A percentile compares a stretch with the other conserved stretches of the same genome.
Conservation (phyloP, 2,329 filamentous ascomycete species). For the Dactylonectria macrodidyma region DNA sequence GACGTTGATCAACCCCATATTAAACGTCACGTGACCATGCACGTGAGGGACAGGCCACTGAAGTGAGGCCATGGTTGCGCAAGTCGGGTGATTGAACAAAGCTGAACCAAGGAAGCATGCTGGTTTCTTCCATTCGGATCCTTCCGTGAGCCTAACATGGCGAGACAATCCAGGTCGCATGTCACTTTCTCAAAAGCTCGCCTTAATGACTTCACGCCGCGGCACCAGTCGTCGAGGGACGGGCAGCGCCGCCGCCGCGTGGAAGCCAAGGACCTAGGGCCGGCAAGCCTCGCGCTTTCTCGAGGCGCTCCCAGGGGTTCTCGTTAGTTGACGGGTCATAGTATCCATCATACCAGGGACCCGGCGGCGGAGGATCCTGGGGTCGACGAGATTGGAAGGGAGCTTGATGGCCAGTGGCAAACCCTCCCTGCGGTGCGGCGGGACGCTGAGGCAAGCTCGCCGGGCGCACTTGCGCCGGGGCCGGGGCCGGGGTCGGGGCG, state of each 20-base stretch:
- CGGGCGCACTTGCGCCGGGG: conserved; percentile 50
- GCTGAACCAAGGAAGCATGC: not conserved
- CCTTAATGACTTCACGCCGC: conserved; percentile 31
- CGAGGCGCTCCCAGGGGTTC: conserved; percentile 79
- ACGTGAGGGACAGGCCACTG: conserved; percentile 23
- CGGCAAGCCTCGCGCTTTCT: conserved; percentile 61
- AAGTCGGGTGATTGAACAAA: conserved; percentile 13
- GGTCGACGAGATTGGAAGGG: conserved; percentile 22
- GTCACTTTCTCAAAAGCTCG: not conserved
- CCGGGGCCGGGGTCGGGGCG: conserved; percentile 33
- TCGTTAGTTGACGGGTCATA: conserved; percentile 79
- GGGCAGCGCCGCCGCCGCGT: conserved; percentile 21
- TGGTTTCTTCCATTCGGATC: not conserved
- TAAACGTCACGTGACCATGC: conserved; percentile 34
- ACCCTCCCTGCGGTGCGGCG: conserved; percentile 29
- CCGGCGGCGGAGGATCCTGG: conserved; percentile 31
- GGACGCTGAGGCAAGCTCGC: conserved; percentile 53
- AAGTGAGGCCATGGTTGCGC: conserved; percentile 1
- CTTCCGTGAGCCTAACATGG: not conserved
- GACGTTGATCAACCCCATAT: conserved; percentile 41
- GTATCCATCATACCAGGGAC: conserved; percentile 75
- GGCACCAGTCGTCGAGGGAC: conserved; percentile 18
- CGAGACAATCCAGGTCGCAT: not conserved
- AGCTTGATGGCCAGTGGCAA: conserved; percentile 23
- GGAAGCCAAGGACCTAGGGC: conserved; percentile 63